Conservation (phyloP, 83 land plant genomes). For the Diphasiastrum complanatum region DNA sequence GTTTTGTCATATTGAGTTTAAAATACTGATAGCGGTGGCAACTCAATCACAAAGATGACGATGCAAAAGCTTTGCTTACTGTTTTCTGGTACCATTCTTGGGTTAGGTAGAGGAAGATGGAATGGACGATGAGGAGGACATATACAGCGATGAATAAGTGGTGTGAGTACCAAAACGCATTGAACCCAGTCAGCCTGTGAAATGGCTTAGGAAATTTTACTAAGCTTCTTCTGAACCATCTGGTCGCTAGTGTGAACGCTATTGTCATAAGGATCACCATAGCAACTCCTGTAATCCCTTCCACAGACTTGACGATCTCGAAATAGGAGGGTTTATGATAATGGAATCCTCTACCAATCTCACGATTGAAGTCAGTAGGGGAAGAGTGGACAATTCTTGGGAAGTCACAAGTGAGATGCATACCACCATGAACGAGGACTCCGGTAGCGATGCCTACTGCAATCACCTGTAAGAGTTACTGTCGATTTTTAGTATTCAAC, state of each 20-base stretch:
- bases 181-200: slow-evolving; percentile 82
- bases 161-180: slow-evolving; percentile 98
- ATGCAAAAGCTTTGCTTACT: slow-evolving; percentile 34
- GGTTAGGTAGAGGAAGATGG: slow-evolving; percentile 52
- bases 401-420: slow-evolving; percentile 75
- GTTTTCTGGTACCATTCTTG: slow-evolving; percentile 66
- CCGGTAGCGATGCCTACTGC: slow-evolving; percentile 58
- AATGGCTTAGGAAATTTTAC: slow-evolving; percentile 72
- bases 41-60: background rate
- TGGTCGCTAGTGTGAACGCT: slow-evolving; percentile 65
- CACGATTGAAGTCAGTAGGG: slow-evolving; percentile 31
- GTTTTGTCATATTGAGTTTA: background rate
- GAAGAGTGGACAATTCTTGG: slow-evolving; percentile 44
- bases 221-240: slow-evolving; percentile 49
- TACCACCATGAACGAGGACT: slow-evolving; percentile 53
- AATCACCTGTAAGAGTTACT: slow-evolving; percentile 46
- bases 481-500: background rate
- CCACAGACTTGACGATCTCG: slow-evolving; percentile 40
- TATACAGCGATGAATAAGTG: slow-evolving; percentile 76
- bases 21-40: background rate
- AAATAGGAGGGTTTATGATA: slow-evolving; percentile 50
- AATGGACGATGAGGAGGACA: slow-evolving; percentile 59
- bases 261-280: slow-evolving; percentile 83
- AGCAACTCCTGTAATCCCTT: slow-evolving; percentile 59
- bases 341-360: slow-evolving; percentile 46